Evolutionary conservation across 257 asterid species (phyloP).

Genomic region (Knoxia roxburghii): DNA sequence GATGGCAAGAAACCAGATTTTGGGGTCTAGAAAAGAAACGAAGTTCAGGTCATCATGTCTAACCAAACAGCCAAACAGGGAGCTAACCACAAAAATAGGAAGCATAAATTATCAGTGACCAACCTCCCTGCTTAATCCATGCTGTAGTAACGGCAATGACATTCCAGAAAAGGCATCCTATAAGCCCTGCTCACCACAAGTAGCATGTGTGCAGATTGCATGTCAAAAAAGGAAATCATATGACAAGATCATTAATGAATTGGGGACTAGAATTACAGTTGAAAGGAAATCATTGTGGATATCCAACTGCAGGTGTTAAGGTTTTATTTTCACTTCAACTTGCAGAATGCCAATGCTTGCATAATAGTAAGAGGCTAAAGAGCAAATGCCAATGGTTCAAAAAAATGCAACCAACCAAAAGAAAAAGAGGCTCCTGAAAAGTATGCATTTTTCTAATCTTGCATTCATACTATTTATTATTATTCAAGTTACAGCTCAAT

Average conservation of each 20-base stretch:
- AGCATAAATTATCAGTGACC: constrained; percentile 13
- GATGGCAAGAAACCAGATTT: constrained; percentile 85
- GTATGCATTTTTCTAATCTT: not conserved
- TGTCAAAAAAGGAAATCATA: not conserved
- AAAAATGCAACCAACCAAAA: not conserved
- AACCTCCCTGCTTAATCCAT: constrained; percentile 86
- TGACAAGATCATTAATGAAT: not conserved
- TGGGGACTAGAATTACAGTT: not conserved
- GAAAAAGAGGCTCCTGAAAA: not conserved
- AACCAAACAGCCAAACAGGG: not conserved
- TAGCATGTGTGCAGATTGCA: not conserved
- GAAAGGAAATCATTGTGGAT: not conserved
- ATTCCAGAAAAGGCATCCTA: constrained; percentile 72
- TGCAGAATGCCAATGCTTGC: not conserved
- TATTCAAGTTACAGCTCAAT: not conserved
- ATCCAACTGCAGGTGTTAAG: not conserved
- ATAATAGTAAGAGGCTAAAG: too few species aligned
- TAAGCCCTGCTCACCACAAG: constrained; percentile 56
- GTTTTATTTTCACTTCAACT: not conserved
- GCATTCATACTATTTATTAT: not conserved
- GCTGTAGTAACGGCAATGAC: constrained; percentile 81
- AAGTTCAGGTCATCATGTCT: not conserved
- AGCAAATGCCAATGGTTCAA: not conserved
- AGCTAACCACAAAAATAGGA: not conserved
- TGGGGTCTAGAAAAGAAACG: constrained; percentile 25